Conservation (phyloP, 805 yeast species). For the Barnettozyma californica region DNA sequence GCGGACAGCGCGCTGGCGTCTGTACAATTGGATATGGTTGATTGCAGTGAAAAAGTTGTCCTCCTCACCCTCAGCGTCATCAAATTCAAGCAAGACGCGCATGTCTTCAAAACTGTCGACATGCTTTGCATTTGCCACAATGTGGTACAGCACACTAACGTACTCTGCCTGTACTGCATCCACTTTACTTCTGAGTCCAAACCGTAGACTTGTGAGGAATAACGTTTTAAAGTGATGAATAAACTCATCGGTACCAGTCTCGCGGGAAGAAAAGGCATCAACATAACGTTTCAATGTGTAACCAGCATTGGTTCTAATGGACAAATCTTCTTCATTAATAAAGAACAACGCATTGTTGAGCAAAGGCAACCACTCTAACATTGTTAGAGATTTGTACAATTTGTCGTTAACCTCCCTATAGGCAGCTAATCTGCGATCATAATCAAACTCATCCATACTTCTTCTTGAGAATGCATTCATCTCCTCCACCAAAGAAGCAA, state of each 20-base stretch:
- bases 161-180: constrained; percentile 71
- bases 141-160: constrained; percentile 57
- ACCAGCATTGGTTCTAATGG: constrained; percentile 74
- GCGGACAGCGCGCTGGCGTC: constrained; percentile 80
- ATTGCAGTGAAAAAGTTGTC: constrained; percentile 75
- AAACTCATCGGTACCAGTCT: constrained; percentile 25
- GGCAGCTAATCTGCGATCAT: constrained; percentile 64
- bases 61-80: constrained; percentile 54
- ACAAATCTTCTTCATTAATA: constrained; percentile 73
- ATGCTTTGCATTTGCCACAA: constrained; percentile 43
- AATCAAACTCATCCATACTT: constrained; percentile 72
- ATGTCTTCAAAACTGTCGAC: constrained; percentile 56
- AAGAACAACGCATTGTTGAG: constrained; percentile 62
- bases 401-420: constrained; percentile 60
- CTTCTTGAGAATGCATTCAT: constrained; percentile 63
- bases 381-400: constrained; percentile 37
- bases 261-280: constrained; percentile 36
- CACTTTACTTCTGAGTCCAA: constrained; percentile 55
- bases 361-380: constrained; percentile 75
- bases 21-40: constrained; percentile 75
- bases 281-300: constrained; percentile 57
- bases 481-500: constrained; percentile 51
- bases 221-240: constrained; percentile 42
- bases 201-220: constrained; percentile 59
- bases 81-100: constrained; percentile 48